phyloP scores from a whole-genome alignment of 345 rosid species.

The Heritiera littoralis region DNA sequence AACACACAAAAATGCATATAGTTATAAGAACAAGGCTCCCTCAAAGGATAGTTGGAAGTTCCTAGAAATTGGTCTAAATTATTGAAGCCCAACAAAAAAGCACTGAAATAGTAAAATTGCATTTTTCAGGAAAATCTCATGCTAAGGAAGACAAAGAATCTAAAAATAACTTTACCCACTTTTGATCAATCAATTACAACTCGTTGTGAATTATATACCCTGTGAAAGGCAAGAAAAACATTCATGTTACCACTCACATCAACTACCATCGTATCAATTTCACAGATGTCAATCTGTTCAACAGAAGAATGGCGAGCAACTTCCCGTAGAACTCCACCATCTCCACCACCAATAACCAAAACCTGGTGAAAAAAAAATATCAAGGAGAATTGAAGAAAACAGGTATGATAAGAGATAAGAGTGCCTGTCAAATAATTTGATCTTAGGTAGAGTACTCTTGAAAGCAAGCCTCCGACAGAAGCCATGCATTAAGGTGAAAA shows the following conservation, averaged over 20 bases:
- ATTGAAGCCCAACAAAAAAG: not conserved
- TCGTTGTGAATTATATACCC: not conserved
- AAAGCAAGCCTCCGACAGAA: not conserved
- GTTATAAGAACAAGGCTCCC: not conserved
- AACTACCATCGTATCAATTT: slow-evolving; percentile 94
- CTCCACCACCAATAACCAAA: slow-evolving; percentile 96
- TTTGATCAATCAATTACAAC: not conserved
- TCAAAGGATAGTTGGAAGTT: not conserved
- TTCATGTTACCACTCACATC: slow-evolving; percentile 60
- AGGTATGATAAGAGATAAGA: not conserved
- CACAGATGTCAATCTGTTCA: slow-evolving; percentile 89
- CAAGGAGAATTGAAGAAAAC: not conserved
- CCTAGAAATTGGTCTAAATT: not conserved
- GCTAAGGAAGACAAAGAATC: not conserved
- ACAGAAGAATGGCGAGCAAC: slow-evolving; percentile 85
- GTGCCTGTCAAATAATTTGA: not conserved
- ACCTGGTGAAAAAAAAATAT: slow-evolving; percentile 45
- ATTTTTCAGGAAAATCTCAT: not conserved
- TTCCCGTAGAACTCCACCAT: slow-evolving; percentile 91
- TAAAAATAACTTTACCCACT: not conserved
- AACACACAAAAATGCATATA: slow-evolving; percentile 18
- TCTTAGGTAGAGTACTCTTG: not conserved
- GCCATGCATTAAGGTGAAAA: not conserved
- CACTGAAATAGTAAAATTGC: not conserved
- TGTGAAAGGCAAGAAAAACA: not conserved